Conservation (phyloP, 176 grass and related monocot genomes). For the Bolboschoenus planiculmis region DNA sequence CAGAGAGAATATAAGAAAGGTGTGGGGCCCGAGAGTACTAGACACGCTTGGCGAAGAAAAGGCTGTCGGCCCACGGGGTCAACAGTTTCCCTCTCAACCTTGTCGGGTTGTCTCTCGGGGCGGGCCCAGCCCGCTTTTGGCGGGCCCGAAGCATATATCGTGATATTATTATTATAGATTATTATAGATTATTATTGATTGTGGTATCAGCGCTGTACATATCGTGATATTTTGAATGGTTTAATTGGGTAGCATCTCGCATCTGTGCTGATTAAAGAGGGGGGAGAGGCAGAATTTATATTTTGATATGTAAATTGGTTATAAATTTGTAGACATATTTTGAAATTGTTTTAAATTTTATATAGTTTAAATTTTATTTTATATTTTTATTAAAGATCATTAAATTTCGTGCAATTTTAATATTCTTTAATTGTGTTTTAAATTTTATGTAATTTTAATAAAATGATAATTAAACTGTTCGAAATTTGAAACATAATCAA, state of each 20-base stretch:
- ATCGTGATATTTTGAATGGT: neutral
- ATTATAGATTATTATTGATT: neutral
- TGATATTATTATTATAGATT: neutral
- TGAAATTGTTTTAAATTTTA: no score
- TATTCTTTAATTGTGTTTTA: no score
- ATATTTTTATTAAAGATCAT: no score
- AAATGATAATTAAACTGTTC: no score
- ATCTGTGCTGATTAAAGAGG: no score
- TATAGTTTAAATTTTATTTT: no score
- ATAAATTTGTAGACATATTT: no score
- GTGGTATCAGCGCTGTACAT: no score
- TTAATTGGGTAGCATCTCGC: neutral
- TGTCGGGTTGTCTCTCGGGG: slow-evolving; percentile 37
- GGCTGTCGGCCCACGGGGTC: slow-evolving; percentile 39
- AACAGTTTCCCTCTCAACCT: slow-evolving; percentile 35
- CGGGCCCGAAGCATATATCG: neutral
- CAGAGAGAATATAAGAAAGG: neutral
- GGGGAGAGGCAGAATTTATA: neutral
- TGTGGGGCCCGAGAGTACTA: neutral
- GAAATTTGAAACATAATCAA: no score
- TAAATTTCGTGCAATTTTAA: no score
- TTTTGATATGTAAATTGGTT: no score
- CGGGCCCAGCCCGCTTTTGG: neutral
- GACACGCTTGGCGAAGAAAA: neutral
- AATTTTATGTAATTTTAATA: no score